Conservation (phyloP, 768 basidiomycete species). For the Tremella yokohamensis region DNA sequence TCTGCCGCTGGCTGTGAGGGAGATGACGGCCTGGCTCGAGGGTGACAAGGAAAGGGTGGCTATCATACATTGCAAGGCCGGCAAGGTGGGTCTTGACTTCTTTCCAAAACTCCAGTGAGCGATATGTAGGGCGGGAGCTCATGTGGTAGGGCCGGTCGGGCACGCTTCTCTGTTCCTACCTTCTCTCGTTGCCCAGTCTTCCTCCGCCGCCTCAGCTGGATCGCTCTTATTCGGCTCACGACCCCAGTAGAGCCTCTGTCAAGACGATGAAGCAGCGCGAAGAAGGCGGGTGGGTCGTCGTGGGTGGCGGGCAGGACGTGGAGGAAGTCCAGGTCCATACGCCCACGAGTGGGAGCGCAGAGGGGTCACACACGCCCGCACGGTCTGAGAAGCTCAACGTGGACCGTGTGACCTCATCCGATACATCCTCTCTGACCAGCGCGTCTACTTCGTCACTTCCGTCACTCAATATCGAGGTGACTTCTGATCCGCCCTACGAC, state of each 20-base stretch:
- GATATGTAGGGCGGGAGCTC: background rate
- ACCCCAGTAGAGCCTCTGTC: constrained; percentile 31
- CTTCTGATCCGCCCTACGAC: constrained; percentile 21
- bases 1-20: constrained; percentile 67
- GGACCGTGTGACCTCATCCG: constrained; percentile 11
- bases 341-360: constrained; percentile 3
- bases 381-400: constrained; percentile 19
- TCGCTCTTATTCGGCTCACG: constrained; percentile 56
- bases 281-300: constrained; percentile 8
- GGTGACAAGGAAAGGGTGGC: constrained; percentile 66
- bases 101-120: background rate
- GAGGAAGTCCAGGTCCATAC: constrained; percentile 13
- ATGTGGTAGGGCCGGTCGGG: constrained; percentile 79
- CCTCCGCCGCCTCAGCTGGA: constrained; percentile 57
- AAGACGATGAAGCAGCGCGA: background rate
- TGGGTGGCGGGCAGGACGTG: constrained; percentile 23
- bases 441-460: constrained; percentile 31
- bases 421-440: constrained; percentile 32
- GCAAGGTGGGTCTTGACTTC: constrained; percentile 30
- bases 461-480: constrained; percentile 14
- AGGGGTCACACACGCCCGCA: constrained; percentile 17
- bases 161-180: constrained; percentile 76
- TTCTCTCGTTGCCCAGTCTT: constrained; percentile 60
- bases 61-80: constrained; percentile 85
- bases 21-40: constrained; percentile 70